phyloP scores from a whole-genome alignment of 768 basidiomycete species.

The Paxillus ammoniavirescens region DNA sequence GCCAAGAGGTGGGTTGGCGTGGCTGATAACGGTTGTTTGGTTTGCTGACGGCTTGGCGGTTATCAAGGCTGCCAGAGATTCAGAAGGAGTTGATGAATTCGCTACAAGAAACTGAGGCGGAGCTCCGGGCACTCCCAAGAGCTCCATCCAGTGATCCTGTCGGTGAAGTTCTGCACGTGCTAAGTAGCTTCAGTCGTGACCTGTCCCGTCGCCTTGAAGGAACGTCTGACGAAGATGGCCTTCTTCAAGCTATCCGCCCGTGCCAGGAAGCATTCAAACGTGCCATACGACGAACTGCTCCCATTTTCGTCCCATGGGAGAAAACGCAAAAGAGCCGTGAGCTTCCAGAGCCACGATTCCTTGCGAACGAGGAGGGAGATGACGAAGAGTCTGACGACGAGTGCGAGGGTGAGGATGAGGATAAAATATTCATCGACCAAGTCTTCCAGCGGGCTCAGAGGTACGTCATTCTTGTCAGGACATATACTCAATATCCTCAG shows the following conservation, averaged over 20 bases:
- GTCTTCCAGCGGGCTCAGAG: slow-evolving; percentile 42
- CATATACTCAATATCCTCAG: background rate
- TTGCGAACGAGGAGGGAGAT: slow-evolving; percentile 39
- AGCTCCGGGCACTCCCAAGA: slow-evolving; percentile 38
- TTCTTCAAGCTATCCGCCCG: slow-evolving; percentile 56
- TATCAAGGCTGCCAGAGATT: slow-evolving; percentile 57
- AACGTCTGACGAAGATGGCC: slow-evolving; percentile 46
- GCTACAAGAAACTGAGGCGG: slow-evolving; percentile 38
- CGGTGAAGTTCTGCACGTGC: slow-evolving; percentile 48
- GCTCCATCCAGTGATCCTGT: slow-evolving; percentile 56
- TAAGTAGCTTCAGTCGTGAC: slow-evolving; percentile 47
- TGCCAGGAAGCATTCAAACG: slow-evolving; percentile 46
- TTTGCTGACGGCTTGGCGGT: background rate
- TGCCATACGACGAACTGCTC: slow-evolving; percentile 52
- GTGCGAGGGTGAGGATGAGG: too few species aligned
- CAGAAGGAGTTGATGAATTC: slow-evolving; percentile 53
- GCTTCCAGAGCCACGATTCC: slow-evolving; percentile 26
- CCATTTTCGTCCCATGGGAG: slow-evolving; percentile 54
- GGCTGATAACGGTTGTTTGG: background rate
- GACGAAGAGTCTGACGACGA: background rate
- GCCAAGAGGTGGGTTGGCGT: slow-evolving; percentile 46
- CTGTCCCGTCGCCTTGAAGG: slow-evolving; percentile 50
- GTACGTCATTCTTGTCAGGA: slow-evolving; percentile 31
- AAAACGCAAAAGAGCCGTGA: slow-evolving; percentile 5
- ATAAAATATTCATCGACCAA: slow-evolving; percentile 47